phyloP scores from a whole-genome alignment of 2,329 filamentous ascomycete genomes.

The Exutisphaerella laricina region DNA sequence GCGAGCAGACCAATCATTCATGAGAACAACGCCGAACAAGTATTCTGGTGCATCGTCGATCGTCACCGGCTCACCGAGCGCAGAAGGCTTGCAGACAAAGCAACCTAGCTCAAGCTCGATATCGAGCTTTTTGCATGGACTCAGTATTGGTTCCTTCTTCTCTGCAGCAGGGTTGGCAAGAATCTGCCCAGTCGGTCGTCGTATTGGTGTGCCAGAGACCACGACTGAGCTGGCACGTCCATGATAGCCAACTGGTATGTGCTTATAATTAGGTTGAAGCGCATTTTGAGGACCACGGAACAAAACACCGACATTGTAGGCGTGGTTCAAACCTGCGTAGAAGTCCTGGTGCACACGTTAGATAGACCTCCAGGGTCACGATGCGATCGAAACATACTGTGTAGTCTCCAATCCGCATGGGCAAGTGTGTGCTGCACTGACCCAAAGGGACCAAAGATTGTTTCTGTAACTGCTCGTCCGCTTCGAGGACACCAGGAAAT shows the following conservation, averaged over 20 bases:
- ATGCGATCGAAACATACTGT: slow-evolving; percentile 23
- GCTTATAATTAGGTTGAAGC: slow-evolving; percentile 74
- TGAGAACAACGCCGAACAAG: slow-evolving; percentile 72
- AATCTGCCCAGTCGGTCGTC: slow-evolving; percentile 71
- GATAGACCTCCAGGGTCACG: too few relatives aligned
- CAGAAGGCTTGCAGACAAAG: slow-evolving; percentile 62
- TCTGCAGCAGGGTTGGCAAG: slow-evolving; percentile 57
- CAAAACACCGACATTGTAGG: slow-evolving; percentile 64
- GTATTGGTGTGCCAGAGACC: slow-evolving; percentile 65
- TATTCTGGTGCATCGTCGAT: slow-evolving; percentile 62
- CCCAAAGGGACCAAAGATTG: slow-evolving; percentile 55
- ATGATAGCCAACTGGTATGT: slow-evolving; percentile 77
- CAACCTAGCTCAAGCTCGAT: slow-evolving; percentile 76
- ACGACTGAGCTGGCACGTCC: slow-evolving; percentile 71
- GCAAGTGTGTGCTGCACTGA: slow-evolving; percentile 61
- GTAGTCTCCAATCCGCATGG: slow-evolving; percentile 75
- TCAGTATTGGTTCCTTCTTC: slow-evolving; percentile 58
- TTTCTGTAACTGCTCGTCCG: slow-evolving; percentile 54
- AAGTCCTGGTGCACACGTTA: slow-evolving; percentile 65
- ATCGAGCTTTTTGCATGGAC: slow-evolving; percentile 62
- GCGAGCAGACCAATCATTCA: slow-evolving; percentile 84
- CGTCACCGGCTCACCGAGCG: slow-evolving; percentile 58
- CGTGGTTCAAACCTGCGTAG: slow-evolving; percentile 75
- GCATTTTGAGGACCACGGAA: slow-evolving; percentile 69
- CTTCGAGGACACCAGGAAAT: slow-evolving; percentile 56